Evolutionary conservation across 352 stramenopile species (phyloP), one percentile per base, ranked within the genome.

Genomic region (Pythium insidiosum): DNA sequence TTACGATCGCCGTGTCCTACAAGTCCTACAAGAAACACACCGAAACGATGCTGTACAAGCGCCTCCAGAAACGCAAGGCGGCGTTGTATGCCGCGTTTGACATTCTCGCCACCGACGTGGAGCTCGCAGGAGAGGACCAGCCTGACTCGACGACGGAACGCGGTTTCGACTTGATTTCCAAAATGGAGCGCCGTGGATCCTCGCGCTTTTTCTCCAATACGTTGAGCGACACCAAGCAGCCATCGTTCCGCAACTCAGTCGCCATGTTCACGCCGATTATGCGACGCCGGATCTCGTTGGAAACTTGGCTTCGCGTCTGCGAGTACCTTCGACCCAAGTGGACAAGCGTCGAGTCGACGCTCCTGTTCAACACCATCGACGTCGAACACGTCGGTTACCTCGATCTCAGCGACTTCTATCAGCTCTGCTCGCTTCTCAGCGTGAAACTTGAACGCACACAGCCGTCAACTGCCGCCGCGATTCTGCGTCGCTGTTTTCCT

Each of bases 21-120:
- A 75, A 78, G 43, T 86, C 73, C 18, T 91, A 91, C 73, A 87
- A 88, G 61, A 70, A 84, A 20, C 80, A 91, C 62, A 91, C 73
- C 1, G 79, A 91, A 44, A 80, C 61, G 37, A 91, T 88, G 76
- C 55, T 91, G 6, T 88, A 77, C 68, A 91, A 91, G 58, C 71
- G 76, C 0, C 56, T 91, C 34, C 76, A 91, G 60, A 91, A 91
- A 55, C 79, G 76, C 35, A 91, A 91, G 43, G 76, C 78, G 0
- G 79, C 79, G 12, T 46, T 91, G 4, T 84, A 66, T 28, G 78
- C 78, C 2, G 79, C 79, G 7, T 91, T 91, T 30, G 79, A 88
- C 18, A 77, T 91, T 29, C 61, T 91, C 7, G 63, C 73, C 1
- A 56, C 73, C 20, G 68, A 86, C 29, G 53, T 84, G 2, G 68